Conservation (phyloP, 2,329 filamentous ascomycete genomes). For the Fusarium fracticaudum region DNA sequence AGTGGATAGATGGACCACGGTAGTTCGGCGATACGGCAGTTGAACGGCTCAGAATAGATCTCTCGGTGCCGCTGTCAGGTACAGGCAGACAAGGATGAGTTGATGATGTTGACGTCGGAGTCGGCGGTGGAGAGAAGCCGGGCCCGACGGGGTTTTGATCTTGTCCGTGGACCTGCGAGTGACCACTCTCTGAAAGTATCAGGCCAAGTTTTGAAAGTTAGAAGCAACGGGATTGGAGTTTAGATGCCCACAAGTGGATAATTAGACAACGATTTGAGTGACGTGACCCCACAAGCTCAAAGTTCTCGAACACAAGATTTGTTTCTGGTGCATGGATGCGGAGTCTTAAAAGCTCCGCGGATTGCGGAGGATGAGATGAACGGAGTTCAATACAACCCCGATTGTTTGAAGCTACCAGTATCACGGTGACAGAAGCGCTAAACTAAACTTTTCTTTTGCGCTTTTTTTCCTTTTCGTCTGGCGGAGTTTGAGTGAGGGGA, state of each 20-base stretch:
- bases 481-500: background rate
- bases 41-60: constrained; percentile 10
- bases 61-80: constrained; percentile 12
- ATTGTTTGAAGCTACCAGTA: background rate
- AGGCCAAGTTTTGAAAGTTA: background rate
- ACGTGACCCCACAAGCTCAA: constrained; percentile 13
- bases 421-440: background rate
- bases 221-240: constrained; percentile 6
- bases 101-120: constrained; percentile 15
- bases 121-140: constrained; percentile 24
- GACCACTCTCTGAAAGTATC: background rate
- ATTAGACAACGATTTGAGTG: background rate
- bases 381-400: constrained; percentile 3
- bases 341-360: constrained; percentile 13
- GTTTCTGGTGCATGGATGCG: background rate
- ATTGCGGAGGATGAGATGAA: background rate
- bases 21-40: constrained; percentile 16
- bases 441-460: background rate
- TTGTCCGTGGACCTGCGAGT: background rate
- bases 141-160: constrained; percentile 25
- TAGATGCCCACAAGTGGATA: constrained; percentile 5
- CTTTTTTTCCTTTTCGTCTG: background rate
- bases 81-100: constrained; percentile 22
- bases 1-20: constrained; percentile 4
- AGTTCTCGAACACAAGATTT: constrained; percentile 16